Evolutionary conservation across 2,329 filamentous ascomycete genomes (phyloP), one percentile per base, ranked within the genome.

Genomic region (Pseudogymnoascus sp.): DNA sequence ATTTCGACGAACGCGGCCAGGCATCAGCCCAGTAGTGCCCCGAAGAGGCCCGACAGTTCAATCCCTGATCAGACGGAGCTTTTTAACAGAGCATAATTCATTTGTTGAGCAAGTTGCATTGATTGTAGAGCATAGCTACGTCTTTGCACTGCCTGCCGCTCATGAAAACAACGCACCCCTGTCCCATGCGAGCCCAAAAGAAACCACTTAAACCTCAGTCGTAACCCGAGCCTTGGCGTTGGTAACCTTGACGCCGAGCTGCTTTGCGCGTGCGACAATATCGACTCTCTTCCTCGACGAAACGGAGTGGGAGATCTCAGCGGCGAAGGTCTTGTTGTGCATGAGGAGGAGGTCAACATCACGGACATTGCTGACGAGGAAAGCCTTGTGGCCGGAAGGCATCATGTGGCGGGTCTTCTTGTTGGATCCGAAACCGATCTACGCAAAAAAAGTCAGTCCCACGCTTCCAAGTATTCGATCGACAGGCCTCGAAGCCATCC

Each of bases 341-440:
- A 99, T 99, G 75, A 99, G 86, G 76, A 99, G 88, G 68, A 99
- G 89, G 81, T 99, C 93, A 76, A 99, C 88, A 74, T 99, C 95
- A 79, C 88, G 86, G 80, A 86, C 80, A 87, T 99, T 99, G 88
- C 89, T 91, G 83, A 99, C 95, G 77, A 97, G 88, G 90, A 99
- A 99, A 71, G 93, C 91, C 88, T 97, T 97, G 90, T 97, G 93
- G 83, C 95, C 95, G 75, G 92, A 96, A 78, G 95, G 95, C 86
- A 92, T 96, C 88, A 97, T 88, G 87, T 96, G 93, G 77, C 91
- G 88, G 78, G 95, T 99, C 88, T 97, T 97, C 88, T 91, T 96
- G 91, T 97, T 97, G 83, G 90, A 95, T 74, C 95, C 93, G 80
- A 93, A 99, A 76, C 95, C 95, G 79, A 99, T 99, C 95, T 97